Evolutionary conservation across 2,329 filamentous ascomycete species (phyloP).

Genomic region (Phialophora verrucosa): DNA sequence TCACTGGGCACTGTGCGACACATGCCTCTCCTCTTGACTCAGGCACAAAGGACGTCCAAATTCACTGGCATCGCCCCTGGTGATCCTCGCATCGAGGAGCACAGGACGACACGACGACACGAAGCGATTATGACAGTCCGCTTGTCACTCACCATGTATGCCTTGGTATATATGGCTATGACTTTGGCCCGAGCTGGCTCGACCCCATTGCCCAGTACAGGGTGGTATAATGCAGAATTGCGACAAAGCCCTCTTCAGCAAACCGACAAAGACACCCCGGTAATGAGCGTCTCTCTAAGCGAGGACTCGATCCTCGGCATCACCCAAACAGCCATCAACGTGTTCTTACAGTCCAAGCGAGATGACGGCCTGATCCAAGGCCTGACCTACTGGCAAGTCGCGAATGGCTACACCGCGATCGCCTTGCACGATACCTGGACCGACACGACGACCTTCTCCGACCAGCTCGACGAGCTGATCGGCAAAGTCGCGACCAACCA

Average conservation of each 20-base stretch:
- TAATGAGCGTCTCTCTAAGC: conserved; percentile 13
- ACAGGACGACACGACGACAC: background rate
- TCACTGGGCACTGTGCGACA: background rate
- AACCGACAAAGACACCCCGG: background rate
- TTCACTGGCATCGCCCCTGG: background rate
- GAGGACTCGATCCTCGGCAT: conserved; percentile 13
- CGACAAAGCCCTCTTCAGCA: background rate
- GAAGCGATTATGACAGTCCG: background rate
- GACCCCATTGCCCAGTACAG: background rate
- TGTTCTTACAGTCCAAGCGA: conserved; percentile 29
- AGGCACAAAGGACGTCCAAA: background rate
- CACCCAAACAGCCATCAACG: conserved; percentile 31
- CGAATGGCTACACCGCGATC: conserved; percentile 35
- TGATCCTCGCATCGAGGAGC: background rate
- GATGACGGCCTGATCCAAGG: conserved; percentile 30
- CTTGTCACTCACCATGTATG: background rate
- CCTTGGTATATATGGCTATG: background rate
- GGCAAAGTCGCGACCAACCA: conserved; percentile 23
- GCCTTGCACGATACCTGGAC: conserved; percentile 35
- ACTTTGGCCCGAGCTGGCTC: background rate
- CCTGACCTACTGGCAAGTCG: conserved; percentile 35
- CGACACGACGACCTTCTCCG: conserved; percentile 18
- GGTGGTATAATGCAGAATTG: background rate
- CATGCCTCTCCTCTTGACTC: background rate
- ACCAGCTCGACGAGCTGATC: conserved; percentile 23